Conservation (phyloP, 345 rosid species). For the Excoecaria cochinchinensis region DNA sequence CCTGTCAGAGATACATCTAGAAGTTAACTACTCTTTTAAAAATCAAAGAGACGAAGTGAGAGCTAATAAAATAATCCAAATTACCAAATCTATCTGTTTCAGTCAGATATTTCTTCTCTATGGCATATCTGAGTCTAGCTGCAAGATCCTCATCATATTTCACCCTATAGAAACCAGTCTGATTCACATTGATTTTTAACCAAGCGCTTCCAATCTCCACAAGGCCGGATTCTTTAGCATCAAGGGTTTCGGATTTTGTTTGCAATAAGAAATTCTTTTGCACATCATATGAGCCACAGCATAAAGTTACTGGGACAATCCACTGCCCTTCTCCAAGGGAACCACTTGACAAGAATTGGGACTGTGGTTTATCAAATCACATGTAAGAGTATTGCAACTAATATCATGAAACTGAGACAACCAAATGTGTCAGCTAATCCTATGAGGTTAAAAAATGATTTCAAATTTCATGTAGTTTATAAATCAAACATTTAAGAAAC, state of each 20-base stretch:
- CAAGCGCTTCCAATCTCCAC: slow-evolving; percentile 35
- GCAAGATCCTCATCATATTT: slow-evolving; percentile 81
- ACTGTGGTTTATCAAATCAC: slow-evolving; percentile 45
- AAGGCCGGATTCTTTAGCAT: slow-evolving; percentile 35
- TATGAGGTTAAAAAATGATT: neutral
- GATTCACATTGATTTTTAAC: slow-evolving; percentile 81
- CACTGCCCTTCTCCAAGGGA: slow-evolving; percentile 82
- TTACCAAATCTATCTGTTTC: slow-evolving; percentile 85
- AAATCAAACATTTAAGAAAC: neutral
- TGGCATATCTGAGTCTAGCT: slow-evolving; percentile 67
- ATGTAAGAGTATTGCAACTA: slow-evolving; percentile 22
- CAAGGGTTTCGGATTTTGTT: slow-evolving; percentile 55
- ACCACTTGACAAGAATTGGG: slow-evolving; percentile 87
- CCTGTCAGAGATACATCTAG: slow-evolving; percentile 46
- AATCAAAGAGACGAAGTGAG: slow-evolving; percentile 14
- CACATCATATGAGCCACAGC: slow-evolving; percentile 69
- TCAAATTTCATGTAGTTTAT: neutral
- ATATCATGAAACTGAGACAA: slow-evolving; percentile 5
- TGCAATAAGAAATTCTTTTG: slow-evolving; percentile 69
- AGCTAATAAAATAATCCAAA: slow-evolving; percentile 2
- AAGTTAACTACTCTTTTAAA: slow-evolving; percentile 16
- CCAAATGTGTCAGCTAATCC: neutral
- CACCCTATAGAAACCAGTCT: slow-evolving; percentile 90
- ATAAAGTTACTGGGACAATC: slow-evolving; percentile 89
- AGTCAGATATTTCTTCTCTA: slow-evolving; percentile 60